phyloP scores from a whole-genome alignment of 257 asterid genomes.

The Henckelia pumila region DNA sequence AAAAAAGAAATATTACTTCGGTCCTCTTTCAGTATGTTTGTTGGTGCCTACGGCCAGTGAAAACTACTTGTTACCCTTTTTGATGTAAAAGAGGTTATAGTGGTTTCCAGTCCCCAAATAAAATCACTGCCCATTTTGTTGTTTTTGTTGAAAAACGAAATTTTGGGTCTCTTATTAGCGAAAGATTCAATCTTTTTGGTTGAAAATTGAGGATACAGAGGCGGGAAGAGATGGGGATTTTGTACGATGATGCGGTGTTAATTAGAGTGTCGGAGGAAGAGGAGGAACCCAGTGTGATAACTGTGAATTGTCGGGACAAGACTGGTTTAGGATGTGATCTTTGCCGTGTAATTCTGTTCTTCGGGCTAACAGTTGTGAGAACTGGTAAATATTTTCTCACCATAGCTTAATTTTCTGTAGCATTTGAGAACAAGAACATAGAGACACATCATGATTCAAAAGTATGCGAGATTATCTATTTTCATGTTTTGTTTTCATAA shows the following conservation, averaged over 20 bases:
- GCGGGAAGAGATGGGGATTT: slow-evolving; percentile 46
- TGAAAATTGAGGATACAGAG: background rate
- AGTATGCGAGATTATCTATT: slow-evolving; percentile 1
- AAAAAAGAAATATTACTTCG: too few relatives aligned
- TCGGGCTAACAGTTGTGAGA: slow-evolving; percentile 66
- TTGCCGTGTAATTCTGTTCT: slow-evolving; percentile 53
- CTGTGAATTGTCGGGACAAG: slow-evolving; percentile 76
- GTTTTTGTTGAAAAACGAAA: background rate
- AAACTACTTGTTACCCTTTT: background rate
- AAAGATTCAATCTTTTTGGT: background rate
- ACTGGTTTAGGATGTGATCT: slow-evolving; percentile 87
- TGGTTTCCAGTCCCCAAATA: background rate
- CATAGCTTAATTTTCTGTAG: background rate
- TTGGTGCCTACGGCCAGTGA: background rate
- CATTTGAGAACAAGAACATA: background rate
- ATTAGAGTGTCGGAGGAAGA: slow-evolving; percentile 49
- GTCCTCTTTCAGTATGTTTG: background rate
- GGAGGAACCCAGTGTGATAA: slow-evolving; percentile 55
- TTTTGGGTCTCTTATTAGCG: background rate
- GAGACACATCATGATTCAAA: background rate
- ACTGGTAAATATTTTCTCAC: slow-evolving; percentile 44
- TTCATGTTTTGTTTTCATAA: background rate
- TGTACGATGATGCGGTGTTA: slow-evolving; percentile 64
- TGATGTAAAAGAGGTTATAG: background rate
- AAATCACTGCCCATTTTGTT: background rate